Conservation (phyloP, 768 basidiomycete genomes). For the Phanerochaete sordida region DNA sequence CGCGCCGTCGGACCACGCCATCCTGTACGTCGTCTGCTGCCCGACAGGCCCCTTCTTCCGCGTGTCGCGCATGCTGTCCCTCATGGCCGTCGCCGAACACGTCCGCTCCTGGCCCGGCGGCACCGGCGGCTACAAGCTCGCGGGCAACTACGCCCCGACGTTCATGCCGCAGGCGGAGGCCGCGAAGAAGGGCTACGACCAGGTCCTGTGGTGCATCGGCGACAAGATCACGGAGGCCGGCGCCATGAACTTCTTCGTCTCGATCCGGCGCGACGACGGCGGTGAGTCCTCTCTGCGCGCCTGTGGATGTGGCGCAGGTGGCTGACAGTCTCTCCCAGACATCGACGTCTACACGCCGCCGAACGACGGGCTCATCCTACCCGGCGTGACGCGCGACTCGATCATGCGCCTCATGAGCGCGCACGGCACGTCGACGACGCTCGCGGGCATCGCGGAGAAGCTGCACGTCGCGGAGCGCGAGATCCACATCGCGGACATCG, state of each 20-base stretch:
- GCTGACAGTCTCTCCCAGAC: conserved; percentile 31
- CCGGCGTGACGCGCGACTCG: conserved; percentile 88
- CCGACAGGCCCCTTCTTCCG: conserved; percentile 56
- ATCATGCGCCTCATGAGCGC: conserved; percentile 68
- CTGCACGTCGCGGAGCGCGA: conserved; percentile 40
- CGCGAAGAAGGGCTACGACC: conserved; percentile 46
- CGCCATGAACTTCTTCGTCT: conserved; percentile 57
- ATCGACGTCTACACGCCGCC: conserved; percentile 86
- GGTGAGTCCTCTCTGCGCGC: conserved; percentile 18
- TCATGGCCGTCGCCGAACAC: conserved; percentile 44
- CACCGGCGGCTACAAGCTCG: conserved; percentile 54
- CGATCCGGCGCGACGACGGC: conserved; percentile 42
- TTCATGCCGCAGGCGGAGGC: conserved; percentile 47
- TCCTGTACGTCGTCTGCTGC: conserved; percentile 81
- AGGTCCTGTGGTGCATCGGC: conserved; percentile 54
- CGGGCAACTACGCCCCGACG: conserved; percentile 37
- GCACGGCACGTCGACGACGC: conserved; percentile 37
- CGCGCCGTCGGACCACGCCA: conserved; percentile 70
- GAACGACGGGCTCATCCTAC: conserved; percentile 88
- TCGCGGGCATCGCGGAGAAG: conserved; percentile 39
- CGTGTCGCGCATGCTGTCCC: conserved; percentile 46
- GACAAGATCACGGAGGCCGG: conserved; percentile 39
- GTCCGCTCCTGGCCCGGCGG: conserved; percentile 56
- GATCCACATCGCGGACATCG: conserved; percentile 43
- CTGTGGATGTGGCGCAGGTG: neutral